Conservation (phyloP, 345 rosid species). For the Boechera divaricarpa region DNA sequence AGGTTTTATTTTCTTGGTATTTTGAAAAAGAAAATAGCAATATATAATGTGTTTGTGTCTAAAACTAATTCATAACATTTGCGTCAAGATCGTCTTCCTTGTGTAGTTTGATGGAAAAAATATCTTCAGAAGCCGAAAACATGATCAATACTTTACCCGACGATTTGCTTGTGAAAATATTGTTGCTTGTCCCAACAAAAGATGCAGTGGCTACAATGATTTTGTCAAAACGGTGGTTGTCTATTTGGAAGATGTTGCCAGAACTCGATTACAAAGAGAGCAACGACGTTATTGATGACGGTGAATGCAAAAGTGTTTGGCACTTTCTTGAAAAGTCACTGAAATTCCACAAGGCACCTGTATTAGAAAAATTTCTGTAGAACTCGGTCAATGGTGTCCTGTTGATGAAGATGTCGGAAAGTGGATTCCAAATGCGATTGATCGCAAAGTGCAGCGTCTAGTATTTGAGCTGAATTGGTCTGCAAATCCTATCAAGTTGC, state of each 20-base stretch:
- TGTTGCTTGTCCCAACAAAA: not conserved
- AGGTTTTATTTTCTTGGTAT: too few relatives aligned
- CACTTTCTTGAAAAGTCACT: not conserved
- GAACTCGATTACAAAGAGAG: not conserved
- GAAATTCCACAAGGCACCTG: not conserved
- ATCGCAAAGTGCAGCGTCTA: not conserved
- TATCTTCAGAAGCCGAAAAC: not conserved
- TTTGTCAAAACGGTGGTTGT: not conserved
- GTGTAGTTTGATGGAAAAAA: not conserved
- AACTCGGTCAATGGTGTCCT: not conserved
- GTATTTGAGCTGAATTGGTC: not conserved
- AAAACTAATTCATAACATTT: too few relatives aligned
- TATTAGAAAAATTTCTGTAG: not conserved
- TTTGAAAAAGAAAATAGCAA: too few relatives aligned
- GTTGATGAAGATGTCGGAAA: not conserved
- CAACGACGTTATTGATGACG: not conserved
- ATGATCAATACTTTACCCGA: not conserved
- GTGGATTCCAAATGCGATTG: not conserved
- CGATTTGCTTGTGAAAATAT: not conserved
- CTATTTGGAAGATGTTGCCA: not conserved
- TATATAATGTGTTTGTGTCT: too few relatives aligned
- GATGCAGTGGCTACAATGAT: not conserved
- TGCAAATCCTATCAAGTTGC: not conserved
- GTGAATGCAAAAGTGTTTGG: not conserved
- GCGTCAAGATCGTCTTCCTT: not conserved